Evolutionary conservation across 176 grass and related monocot species (phyloP).

Genomic region (Triticum urartu): DNA sequence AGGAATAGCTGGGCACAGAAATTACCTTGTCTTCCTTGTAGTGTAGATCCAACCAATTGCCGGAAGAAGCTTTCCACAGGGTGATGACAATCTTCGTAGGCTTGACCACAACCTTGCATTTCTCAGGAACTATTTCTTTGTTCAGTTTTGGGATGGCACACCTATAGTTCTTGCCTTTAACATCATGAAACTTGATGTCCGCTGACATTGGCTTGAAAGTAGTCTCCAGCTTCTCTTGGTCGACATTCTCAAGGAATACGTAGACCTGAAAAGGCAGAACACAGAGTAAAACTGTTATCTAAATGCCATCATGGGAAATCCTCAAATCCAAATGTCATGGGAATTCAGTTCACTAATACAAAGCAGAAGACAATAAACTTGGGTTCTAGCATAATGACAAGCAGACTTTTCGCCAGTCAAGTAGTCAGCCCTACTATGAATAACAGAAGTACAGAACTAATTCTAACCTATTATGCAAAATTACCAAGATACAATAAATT

Average conservation of each 20-base stretch:
- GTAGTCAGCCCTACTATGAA: background rate
- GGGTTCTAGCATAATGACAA: background rate
- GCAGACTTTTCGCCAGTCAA: background rate
- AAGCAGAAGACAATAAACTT: background rate
- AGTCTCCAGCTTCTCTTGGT: slow-evolving; percentile 67
- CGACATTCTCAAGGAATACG: slow-evolving; percentile 63
- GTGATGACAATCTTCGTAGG: slow-evolving; percentile 70
- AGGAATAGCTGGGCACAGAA: background rate
- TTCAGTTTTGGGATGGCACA: slow-evolving; percentile 75
- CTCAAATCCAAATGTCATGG: background rate
- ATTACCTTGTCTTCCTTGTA: slow-evolving; percentile 92
- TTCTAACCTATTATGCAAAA: background rate
- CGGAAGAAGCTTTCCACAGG: slow-evolving; percentile 70
- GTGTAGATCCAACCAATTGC: slow-evolving; percentile 80
- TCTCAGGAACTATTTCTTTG: slow-evolving; percentile 87
- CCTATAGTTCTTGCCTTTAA: slow-evolving; percentile 86
- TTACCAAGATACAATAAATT: background rate
- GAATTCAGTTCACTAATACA: background rate
- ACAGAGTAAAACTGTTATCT: slow-evolving; percentile 21
- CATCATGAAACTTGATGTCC: slow-evolving; percentile 80
- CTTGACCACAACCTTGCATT: slow-evolving; percentile 82
- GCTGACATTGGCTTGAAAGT: slow-evolving; percentile 61
- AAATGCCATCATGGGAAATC: background rate
- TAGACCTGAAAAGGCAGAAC: slow-evolving; percentile 48
- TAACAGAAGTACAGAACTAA: background rate